phyloP scores from a whole-genome alignment of 768 basidiomycete genomes.

The Fistulinella prunicolor region DNA sequence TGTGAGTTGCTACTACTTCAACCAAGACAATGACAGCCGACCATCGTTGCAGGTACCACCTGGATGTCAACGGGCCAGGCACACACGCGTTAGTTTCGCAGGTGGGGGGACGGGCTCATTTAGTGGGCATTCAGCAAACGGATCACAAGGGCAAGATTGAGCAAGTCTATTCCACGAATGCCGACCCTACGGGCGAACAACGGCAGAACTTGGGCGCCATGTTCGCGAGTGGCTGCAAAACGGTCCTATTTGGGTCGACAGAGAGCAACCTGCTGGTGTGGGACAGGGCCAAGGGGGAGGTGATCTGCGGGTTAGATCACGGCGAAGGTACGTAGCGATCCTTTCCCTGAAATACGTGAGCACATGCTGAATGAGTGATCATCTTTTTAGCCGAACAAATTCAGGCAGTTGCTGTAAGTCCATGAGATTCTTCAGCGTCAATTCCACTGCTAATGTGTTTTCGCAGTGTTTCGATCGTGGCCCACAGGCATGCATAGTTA shows the following conservation, averaged over 20 bases:
- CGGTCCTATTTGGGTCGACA: conserved; percentile 54
- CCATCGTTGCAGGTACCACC: conserved; percentile 40
- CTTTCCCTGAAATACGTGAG: not conserved
- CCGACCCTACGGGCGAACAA: conserved; percentile 27
- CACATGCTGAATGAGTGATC: conserved; percentile 12
- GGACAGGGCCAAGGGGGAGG: conserved; percentile 52
- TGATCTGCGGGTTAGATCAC: conserved; percentile 61
- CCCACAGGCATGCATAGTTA: conserved; percentile 41
- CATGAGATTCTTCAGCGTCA: not conserved
- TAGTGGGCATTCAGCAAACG: conserved; percentile 49
- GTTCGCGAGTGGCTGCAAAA: conserved; percentile 51
- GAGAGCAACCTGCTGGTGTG: conserved; percentile 59
- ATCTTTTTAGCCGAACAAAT: conserved; percentile 29
- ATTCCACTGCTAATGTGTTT: conserved; percentile 25
- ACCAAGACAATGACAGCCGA: conserved; percentile 8
- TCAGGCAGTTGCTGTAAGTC: conserved; percentile 36
- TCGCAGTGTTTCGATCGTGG: conserved; percentile 47
- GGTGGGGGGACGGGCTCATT: conserved; percentile 45
- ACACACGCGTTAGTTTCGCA: conserved; percentile 54
- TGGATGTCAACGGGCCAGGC: conserved; percentile 50
- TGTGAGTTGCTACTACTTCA: conserved; percentile 40
- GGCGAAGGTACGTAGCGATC: conserved; percentile 45
- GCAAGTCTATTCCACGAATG: conserved; percentile 48
- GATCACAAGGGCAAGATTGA: conserved; percentile 53
- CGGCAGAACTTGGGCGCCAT: conserved; percentile 45